Percentiles rank a stretch among this genome's conserved stretches.
phyloP scores from a whole-genome alignment of 2,329 filamentous ascomycete genomes.

The Trichoderma endophyticum region DNA sequence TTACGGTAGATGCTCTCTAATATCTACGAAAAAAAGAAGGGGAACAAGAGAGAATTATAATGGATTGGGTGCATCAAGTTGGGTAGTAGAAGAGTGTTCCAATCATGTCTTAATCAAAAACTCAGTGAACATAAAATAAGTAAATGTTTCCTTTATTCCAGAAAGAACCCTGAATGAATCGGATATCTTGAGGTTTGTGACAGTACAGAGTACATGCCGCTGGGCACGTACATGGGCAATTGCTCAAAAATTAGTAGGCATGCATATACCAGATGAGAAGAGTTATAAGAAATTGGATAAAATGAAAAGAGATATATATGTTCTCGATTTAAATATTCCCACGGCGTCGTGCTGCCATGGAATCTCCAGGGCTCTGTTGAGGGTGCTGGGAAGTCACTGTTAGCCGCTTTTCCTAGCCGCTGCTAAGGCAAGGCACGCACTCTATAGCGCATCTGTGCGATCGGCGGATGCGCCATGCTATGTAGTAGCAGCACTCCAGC shows the following conservation, averaged over 20 bases:
- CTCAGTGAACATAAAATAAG: no score
- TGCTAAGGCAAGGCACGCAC: conserved; percentile 9
- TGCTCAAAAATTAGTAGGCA: no score
- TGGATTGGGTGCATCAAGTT: fast-evolving
- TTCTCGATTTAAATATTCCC: neutral
- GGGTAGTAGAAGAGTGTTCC: fast-evolving
- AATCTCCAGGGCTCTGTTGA: no score
- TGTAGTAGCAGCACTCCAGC: neutral
- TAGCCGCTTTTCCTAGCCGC: neutral
- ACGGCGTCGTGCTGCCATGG: neutral
- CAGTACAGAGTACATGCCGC: neutral
- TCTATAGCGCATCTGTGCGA: neutral
- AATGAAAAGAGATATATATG: neutral
- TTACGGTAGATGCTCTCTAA: neutral
- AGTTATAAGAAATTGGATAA: no score
- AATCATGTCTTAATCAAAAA: neutral
- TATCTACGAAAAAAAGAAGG: neutral
- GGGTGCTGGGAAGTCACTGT: neutral
- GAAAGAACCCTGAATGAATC: no score
- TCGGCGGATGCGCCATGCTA: neutral
- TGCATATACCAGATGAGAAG: no score
- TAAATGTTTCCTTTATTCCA: no score
- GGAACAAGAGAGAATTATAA: neutral
- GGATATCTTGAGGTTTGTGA: neutral
- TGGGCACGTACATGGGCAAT: no score